phyloP scores from a whole-genome alignment of 495 filamentous ascomycete genomes.

The Bryoglossum gracile region DNA sequence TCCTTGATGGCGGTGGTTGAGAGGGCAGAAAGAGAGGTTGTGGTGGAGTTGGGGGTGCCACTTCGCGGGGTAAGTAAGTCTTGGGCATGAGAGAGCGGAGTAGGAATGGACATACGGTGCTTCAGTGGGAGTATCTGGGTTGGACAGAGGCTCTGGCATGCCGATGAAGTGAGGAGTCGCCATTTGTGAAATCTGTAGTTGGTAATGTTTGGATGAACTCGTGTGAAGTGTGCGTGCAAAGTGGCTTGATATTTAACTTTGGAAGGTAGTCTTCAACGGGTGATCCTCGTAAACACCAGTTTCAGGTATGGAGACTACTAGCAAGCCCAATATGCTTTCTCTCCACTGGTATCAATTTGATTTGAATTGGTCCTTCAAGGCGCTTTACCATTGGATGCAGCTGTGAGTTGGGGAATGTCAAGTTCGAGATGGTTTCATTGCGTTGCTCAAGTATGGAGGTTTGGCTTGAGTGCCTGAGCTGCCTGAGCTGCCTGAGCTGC shows the following conservation, averaged over 20 bases:
- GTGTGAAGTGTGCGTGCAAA: neutral
- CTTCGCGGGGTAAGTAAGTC: slow-evolving; percentile 33
- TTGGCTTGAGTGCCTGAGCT: no score
- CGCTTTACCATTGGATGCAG: neutral
- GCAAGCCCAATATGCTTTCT: no score
- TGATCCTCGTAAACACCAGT: neutral
- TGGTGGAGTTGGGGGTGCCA: slow-evolving; percentile 85
- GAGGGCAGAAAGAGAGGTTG: slow-evolving; percentile 76
- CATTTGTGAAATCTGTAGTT: slow-evolving; percentile 7
- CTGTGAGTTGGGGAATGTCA: neutral
- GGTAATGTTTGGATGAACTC: neutral
- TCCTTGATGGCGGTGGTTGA: slow-evolving; percentile 93
- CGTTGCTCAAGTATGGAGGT: no score
- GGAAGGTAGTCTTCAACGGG: neutral
- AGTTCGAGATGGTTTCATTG: no score
- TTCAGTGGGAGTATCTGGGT: slow-evolving; percentile 82
- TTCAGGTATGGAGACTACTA: neutral
- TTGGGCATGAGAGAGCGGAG: slow-evolving; percentile 6
- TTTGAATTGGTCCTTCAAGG: neutral
- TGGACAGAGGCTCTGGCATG: slow-evolving; percentile 74
- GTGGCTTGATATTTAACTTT: neutral
- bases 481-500: no score
- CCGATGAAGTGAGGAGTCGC: slow-evolving; percentile 66
- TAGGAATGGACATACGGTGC: slow-evolving; percentile 66
- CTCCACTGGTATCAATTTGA: no score